Conservation (phyloP, 1,284 basidiomycete genomes). For the Cutaneotrichosporon dermatis region DNA sequence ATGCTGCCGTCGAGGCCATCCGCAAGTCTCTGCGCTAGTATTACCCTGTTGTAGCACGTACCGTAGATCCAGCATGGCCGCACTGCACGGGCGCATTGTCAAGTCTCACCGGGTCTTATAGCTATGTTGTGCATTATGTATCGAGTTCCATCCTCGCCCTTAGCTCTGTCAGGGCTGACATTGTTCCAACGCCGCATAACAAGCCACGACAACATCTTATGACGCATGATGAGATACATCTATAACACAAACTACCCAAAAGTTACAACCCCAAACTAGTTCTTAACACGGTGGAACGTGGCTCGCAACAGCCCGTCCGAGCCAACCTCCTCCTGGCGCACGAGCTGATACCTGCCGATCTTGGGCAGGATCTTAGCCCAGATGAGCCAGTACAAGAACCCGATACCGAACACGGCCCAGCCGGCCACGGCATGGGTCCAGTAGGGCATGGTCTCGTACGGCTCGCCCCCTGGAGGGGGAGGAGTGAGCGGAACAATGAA, state of each 20-base stretch:
- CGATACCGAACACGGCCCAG: constrained; percentile 22
- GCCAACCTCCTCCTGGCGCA: constrained; percentile 14
- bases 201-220: too few species aligned
- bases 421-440: constrained; percentile 20
- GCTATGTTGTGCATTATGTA: background rate
- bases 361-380: constrained; percentile 20
- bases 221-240: background rate
- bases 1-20: background rate
- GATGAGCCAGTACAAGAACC: constrained; percentile 22
- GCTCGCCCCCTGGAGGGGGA: constrained; percentile 14
- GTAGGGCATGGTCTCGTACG: constrained; percentile 18
- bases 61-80: too few species aligned
- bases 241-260: too few species aligned
- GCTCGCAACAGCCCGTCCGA: constrained; percentile 12
- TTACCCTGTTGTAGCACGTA: too few species aligned
- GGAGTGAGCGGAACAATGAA: constrained; percentile 14
- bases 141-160: too few species aligned
- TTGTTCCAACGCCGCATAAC: too few species aligned
- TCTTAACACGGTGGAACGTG: constrained; percentile 6
- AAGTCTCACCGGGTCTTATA: background rate
- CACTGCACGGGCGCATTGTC: too few species aligned
- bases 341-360: constrained; percentile 14
- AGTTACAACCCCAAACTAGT: background rate
- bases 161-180: too few species aligned
- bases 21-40: background rate